Base-by-base conservation (phyloP, 2,329 filamentous ascomycete species). In the Cladosporium halotolerans region DNA sequence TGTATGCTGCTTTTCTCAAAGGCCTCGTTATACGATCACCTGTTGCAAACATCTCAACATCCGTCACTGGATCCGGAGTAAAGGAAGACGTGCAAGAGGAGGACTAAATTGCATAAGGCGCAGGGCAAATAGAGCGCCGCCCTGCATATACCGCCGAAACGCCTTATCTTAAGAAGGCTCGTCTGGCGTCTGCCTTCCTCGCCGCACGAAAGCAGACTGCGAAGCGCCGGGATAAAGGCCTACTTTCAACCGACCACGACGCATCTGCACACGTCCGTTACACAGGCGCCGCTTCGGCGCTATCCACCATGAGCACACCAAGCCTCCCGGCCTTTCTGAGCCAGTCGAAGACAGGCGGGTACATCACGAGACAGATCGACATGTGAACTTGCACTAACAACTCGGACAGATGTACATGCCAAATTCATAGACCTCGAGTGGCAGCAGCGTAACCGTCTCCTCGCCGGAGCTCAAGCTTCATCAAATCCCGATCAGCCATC, bases 371-470 rank as follows among this genome's bases (percentile, higher is more conserved):
- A n/a, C 34, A 10, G 19, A 45, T 52, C 40, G 54, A 32, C 52
- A 53, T 56, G 59, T 62, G 50, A 60, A 58, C 41, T 47, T 39
- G 32, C 13, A 47, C 62, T 53, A 31, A 46, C n/a, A 4, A 4
- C 14, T 23, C 16, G 2, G 16, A 18, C 39, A 83, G 81, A 84
- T 53, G 74, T 85, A 46, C 73, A 77, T 55, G 68, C 73, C 53
- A 84, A 81, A 63, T 86, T 85, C 65, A 70, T 76, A 54, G 79
- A 83, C 55, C 72, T 87, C 41, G 76, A 83, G 71, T 79, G 78
- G 78, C 72, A 79, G 62, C 78, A 85, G 69, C 72, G 78, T 52
- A 69, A 75, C 47, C 79, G 82, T 31, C 64, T 82, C 10, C 63
- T 72, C 13, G 72, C 79, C 55, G 76, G 72, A 44, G 64, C 68